Evolutionary conservation across 257 asterid genomes (phyloP).

Genomic region (Petunia axillaris): DNA sequence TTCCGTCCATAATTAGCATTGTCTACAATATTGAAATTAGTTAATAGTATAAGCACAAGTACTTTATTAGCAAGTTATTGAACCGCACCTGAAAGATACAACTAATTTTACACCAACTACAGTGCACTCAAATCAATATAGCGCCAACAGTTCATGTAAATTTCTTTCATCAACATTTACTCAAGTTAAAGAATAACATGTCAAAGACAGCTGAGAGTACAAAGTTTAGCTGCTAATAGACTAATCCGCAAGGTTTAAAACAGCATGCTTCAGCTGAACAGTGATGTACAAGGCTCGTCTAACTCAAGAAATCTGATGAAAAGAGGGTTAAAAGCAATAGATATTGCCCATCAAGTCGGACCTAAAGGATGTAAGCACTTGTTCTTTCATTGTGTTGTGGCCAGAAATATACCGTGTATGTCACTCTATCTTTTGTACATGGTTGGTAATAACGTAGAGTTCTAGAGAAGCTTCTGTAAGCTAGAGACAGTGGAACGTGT

Average conservation of each 20-base stretch:
- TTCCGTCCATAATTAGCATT: not conserved
- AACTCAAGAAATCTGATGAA: not conserved
- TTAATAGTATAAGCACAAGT: not conserved
- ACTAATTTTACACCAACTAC: not conserved
- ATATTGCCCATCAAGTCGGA: not conserved
- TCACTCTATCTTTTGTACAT: too few species aligned
- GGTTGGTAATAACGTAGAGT: not conserved
- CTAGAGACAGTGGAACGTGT: not conserved
- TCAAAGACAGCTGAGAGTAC: not conserved
- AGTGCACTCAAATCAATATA: not conserved
- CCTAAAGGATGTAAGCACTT: not conserved
- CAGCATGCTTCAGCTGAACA: not conserved
- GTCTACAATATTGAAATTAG: not conserved
- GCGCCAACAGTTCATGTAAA: not conserved
- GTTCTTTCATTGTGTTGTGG: conserved; percentile 1
- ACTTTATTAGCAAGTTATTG: not conserved
- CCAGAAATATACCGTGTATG: not conserved
- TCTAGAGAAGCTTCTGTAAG: conserved; percentile 4
- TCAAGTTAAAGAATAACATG: not conserved
- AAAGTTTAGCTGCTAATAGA: not conserved
- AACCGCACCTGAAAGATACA: not conserved
- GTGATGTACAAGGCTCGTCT: not conserved
- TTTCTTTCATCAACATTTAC: not conserved
- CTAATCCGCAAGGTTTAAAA: not conserved
- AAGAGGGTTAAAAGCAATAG: not conserved